phyloP scores from a whole-genome alignment of 805 yeast species.

The Phaffomyces opuntiae region DNA sequence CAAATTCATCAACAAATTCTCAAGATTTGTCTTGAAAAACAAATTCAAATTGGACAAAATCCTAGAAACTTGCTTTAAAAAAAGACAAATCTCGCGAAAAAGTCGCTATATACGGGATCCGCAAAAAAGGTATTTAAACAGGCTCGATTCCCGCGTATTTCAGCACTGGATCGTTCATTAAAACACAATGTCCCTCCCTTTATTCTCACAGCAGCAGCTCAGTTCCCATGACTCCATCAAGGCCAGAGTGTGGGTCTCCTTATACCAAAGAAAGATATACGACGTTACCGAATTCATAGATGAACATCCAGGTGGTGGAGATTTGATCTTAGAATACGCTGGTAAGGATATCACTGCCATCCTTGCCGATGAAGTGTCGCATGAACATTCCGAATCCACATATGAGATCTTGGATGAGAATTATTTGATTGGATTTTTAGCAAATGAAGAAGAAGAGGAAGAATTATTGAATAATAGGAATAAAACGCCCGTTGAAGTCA shows the following conservation, averaged over 20 bases:
- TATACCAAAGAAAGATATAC: constrained; percentile 74
- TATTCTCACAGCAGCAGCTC: constrained; percentile 49
- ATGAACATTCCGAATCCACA: constrained; percentile 79
- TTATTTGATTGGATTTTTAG: constrained; percentile 74
- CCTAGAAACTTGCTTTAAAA: too few species aligned
- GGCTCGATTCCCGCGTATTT: too few species aligned
- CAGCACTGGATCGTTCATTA: too few species aligned
- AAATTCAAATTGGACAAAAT: too few species aligned
- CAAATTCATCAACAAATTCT: too few species aligned
- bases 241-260: constrained; percentile 70
- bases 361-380: constrained; percentile 65
- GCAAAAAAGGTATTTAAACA: too few species aligned
- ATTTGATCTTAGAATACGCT: constrained; percentile 68
- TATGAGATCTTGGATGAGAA: constrained; percentile 80
- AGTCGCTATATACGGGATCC: too few species aligned
- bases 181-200: constrained; percentile 39
- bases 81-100: too few species aligned
- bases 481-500: constrained; percentile 49
- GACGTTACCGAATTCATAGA: constrained; percentile 59
- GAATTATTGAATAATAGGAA: constrained; percentile 58
- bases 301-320: constrained; percentile 77
- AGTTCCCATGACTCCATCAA: constrained; percentile 39
- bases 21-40: too few species aligned
- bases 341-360: constrained; percentile 81
- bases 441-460: constrained; percentile 70